Conservation (phyloP, 2,329 filamentous ascomycete species). For the Chalaropsis ovoidea region DNA sequence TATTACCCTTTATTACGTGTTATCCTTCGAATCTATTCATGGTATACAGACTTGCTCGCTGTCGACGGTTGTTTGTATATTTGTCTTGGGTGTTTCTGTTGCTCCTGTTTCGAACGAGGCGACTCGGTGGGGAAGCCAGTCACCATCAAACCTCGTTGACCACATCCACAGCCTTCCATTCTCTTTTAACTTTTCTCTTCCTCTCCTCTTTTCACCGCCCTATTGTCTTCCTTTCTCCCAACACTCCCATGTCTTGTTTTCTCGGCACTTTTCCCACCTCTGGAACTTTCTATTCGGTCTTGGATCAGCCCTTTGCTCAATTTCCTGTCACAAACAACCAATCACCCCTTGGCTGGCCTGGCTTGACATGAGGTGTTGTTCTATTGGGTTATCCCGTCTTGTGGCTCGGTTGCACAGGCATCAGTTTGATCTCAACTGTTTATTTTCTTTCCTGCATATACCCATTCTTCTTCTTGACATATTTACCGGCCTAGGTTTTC, state of each 20-base stretch:
- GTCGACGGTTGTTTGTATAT: neutral
- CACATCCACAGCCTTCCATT: neutral
- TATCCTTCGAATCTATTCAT: slow-evolving; percentile 1
- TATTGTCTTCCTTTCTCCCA: slow-evolving; percentile 14
- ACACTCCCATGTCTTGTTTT: neutral
- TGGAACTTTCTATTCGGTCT: neutral
- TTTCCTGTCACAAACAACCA: too few relatives aligned
- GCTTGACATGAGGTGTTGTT: neutral
- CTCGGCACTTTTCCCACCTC: neutral
- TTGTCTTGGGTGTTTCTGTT: neutral
- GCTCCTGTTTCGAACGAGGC: neutral
- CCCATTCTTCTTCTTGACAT: slow-evolving; percentile 4
- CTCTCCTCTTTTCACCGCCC: slow-evolving; percentile 2
- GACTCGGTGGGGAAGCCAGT: slow-evolving; percentile 7
- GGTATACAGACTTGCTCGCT: neutral
- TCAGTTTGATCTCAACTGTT: slow-evolving; percentile 4
- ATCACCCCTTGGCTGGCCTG: neutral
- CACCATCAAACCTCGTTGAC: neutral
- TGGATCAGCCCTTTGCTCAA: neutral
- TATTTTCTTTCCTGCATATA: slow-evolving; percentile 15
- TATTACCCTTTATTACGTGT: neutral
- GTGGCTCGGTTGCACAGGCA: neutral
- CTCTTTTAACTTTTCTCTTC: neutral
- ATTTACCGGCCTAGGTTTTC: slow-evolving; percentile 2
- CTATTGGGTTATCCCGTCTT: neutral